Percentiles rank a stretch among this genome's conserved stretches.
Conservation (phyloP, 129 eudicot genomes). For the Artemisia annua region DNA sequence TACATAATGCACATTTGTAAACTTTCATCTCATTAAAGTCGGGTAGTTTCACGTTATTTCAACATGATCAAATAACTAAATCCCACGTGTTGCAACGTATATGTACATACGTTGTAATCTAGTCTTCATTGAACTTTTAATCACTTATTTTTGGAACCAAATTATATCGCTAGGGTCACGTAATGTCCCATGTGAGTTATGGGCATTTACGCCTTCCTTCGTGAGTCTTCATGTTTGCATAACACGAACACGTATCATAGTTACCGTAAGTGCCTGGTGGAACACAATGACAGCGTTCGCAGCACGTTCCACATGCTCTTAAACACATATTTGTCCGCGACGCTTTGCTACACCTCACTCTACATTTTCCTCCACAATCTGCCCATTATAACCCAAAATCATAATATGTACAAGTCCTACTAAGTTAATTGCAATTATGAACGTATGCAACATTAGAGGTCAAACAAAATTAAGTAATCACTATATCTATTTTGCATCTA, state of each 20-base stretch:
- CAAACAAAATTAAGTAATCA: too few species aligned
- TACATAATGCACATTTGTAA: too few species aligned
- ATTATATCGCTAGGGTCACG: neutral
- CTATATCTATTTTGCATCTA: too few species aligned
- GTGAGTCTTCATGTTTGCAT: conserved; percentile 37
- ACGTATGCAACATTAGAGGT: neutral
- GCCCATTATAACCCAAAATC: neutral
- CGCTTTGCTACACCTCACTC: conserved; percentile 31
- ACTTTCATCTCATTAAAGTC: too few species aligned
- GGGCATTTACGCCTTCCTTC: conserved; percentile 40
- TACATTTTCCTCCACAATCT: conserved; percentile 44
- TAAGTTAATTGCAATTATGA: neutral
- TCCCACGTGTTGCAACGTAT: too few species aligned
- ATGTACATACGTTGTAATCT: too few species aligned
- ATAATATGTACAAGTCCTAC: too few species aligned
- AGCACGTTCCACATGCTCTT: conserved; percentile 46
- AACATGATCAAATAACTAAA: too few species aligned
- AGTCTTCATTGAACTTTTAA: neutral
- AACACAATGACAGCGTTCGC: conserved; percentile 38
- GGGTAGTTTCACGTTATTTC: too few species aligned
- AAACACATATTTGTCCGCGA: conserved; percentile 33
- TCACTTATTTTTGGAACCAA: neutral
- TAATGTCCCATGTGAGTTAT: neutral
- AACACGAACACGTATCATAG: conserved; percentile 44
- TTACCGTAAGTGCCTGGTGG: conserved; percentile 50